These are phyloP conservation scores for Meyerozyma carpophila DNA, from an alignment of 1,139 yeast genomes.

Conservation along the genomic window DNA sequence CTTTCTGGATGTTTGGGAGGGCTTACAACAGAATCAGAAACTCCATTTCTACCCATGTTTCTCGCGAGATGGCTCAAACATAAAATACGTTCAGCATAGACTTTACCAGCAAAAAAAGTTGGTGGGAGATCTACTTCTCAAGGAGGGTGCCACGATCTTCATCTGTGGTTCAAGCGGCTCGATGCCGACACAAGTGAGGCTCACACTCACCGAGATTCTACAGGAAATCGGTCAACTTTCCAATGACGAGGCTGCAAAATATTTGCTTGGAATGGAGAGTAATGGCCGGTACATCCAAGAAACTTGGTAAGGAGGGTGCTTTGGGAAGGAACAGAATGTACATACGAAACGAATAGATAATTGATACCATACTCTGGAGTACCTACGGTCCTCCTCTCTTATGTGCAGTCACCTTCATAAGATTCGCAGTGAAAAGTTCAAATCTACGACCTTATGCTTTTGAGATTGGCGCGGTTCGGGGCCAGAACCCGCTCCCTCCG, in stretches of 20 bases:
- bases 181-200: slow-evolving; percentile 88
- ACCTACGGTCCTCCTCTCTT: too few species aligned
- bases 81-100: slow-evolving; percentile 69
- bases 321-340: not conserved
- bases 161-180: slow-evolving; percentile 92
- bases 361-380: not conserved
- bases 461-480: not conserved
- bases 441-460: not conserved
- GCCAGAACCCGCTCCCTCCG: not conserved
- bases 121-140: slow-evolving; percentile 48
- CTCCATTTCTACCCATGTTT: slow-evolving; percentile 14
- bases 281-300: slow-evolving; percentile 76
- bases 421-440: not conserved
- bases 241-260: slow-evolving; percentile 45
- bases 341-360: not conserved
- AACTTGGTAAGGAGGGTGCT: slow-evolving; percentile 58
- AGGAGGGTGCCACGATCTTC: slow-evolving; percentile 57
- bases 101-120: slow-evolving; percentile 44
- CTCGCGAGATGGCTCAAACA: slow-evolving; percentile 22
- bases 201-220: slow-evolving; percentile 64
- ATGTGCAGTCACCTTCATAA: too few species aligned
- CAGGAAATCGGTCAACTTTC: slow-evolving; percentile 32
- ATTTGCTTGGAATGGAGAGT: slow-evolving; percentile 58
- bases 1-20: slow-evolving; percentile 52
- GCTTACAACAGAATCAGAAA: slow-evolving; percentile 22